phyloP scores from a whole-genome alignment of 176 grass and related monocot species.

The Phoenix roebelenii region DNA sequence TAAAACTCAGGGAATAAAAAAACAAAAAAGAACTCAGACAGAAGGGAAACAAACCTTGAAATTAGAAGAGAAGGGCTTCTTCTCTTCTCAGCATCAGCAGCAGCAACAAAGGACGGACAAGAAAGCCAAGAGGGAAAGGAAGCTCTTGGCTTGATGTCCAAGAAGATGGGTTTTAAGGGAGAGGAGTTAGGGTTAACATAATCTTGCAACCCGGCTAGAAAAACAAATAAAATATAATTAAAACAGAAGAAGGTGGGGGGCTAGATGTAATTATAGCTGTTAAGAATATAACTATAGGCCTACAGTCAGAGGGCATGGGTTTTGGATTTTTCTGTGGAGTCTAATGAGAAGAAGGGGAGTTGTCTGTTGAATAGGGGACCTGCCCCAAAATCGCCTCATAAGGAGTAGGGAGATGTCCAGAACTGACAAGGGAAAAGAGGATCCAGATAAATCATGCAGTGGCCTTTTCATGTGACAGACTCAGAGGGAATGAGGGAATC shows the following conservation, averaged over 20 bases:
- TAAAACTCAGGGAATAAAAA: neutral
- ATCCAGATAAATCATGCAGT: neutral
- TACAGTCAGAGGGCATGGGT: constrained; percentile 8
- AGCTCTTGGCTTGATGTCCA: neutral
- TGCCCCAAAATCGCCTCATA: constrained; percentile 1
- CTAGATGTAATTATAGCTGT: too few relatives aligned
- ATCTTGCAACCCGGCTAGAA: neutral
- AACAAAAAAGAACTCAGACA: neutral
- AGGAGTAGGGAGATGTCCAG: neutral
- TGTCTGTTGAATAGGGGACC: constrained; percentile 20
- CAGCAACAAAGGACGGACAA: neutral
- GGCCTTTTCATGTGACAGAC: neutral
- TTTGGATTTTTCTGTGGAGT: constrained; percentile 5
- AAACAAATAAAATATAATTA: constrained; percentile 1
- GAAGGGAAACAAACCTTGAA: neutral
- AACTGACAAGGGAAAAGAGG: neutral
- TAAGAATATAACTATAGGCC: neutral
- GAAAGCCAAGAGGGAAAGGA: constrained; percentile 14
- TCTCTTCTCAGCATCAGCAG: neutral
- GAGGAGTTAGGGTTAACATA: neutral
- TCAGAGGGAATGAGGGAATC: constrained; percentile 4
- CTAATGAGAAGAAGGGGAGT: constrained; percentile 10
- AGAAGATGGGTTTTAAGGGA: constrained; percentile 13
- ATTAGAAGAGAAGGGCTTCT: neutral
- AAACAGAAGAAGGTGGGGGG: too few relatives aligned